Percentiles rank a stretch among this genome's conserved stretches.
phyloP scores from a whole-genome alignment of 371 early-diverging fungal genomes.

The Mucor piriformis region DNA sequence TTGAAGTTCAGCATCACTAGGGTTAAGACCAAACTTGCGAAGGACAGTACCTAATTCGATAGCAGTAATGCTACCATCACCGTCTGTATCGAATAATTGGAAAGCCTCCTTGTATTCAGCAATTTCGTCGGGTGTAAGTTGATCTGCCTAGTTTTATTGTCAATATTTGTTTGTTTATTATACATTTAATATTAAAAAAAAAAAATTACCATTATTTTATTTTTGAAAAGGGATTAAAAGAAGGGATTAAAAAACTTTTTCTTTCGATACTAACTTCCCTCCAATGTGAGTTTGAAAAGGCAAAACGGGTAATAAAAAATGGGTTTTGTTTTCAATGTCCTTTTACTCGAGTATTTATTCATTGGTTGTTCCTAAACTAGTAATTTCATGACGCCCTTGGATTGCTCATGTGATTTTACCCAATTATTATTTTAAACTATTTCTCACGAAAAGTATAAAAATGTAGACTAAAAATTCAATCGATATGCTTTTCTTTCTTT shows the following conservation, averaged over 20 bases:
- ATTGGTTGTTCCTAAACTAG: no score
- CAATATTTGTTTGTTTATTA: neutral
- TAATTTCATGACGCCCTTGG: no score
- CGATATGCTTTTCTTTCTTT: neutral
- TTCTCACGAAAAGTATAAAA: neutral
- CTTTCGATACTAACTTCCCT: neutral
- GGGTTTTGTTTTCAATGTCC: no score
- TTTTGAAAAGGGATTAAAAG: neutral
- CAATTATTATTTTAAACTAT: no score
- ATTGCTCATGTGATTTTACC: no score
- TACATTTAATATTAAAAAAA: no score
- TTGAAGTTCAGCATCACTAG: constrained; percentile 76
- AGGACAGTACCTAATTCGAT: constrained; percentile 47
- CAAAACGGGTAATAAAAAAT: neutral
- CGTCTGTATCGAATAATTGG: constrained; percentile 51
- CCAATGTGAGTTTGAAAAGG: neutral
- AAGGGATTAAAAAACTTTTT: neutral
- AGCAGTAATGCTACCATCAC: constrained; percentile 49
- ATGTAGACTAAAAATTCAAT: no score
- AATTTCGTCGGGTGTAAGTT: constrained; percentile 53
- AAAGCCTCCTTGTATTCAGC: constrained; percentile 52
- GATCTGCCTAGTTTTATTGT: constrained; percentile 36
- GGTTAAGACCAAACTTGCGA: constrained; percentile 63
- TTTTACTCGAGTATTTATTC: no score
- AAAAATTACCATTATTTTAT: no score